A percentile compares a stretch with the other conserved stretches of the same genome.
Conservation (phyloP, 805 yeast genomes). For the Maudiozyma bulderi region DNA sequence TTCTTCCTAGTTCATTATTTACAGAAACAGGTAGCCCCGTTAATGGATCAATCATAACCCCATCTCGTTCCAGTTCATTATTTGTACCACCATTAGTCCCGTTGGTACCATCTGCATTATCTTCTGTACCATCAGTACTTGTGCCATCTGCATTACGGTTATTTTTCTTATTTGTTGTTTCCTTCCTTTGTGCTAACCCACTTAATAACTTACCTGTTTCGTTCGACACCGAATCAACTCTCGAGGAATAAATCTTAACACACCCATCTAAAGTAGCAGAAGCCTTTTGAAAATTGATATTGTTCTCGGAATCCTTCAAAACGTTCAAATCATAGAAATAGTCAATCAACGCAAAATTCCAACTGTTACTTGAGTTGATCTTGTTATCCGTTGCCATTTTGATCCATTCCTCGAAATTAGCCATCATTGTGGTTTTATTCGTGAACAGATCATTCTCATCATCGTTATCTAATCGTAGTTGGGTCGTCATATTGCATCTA, state of each 20-base stretch:
- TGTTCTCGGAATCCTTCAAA: slow-evolving; percentile 60
- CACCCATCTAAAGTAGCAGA: slow-evolving; percentile 57
- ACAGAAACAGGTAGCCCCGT: slow-evolving; percentile 28
- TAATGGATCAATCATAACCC: slow-evolving; percentile 24
- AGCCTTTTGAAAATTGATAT: slow-evolving; percentile 45
- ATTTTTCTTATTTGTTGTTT: slow-evolving; percentile 2
- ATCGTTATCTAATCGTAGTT: slow-evolving; percentile 6
- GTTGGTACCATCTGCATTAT: slow-evolving; percentile 16
- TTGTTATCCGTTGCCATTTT: slow-evolving; percentile 75
- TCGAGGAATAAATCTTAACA: slow-evolving; percentile 80
- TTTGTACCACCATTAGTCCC: slow-evolving; percentile 17
- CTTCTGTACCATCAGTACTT: slow-evolving; percentile 10
- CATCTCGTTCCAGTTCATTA: slow-evolving; percentile 14
- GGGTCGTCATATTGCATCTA: slow-evolving; percentile 1
- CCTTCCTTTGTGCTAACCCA: slow-evolving; percentile 50
- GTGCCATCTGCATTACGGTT: slow-evolving; percentile 14
- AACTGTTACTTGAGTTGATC: slow-evolving; percentile 74
- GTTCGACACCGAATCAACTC: slow-evolving; percentile 85
- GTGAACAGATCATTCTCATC: slow-evolving; percentile 23
- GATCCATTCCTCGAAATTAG: slow-evolving; percentile 71
- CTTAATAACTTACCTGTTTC: slow-evolving; percentile 80
- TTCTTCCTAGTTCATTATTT: slow-evolving; percentile 15
- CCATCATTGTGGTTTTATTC: slow-evolving; percentile 35
- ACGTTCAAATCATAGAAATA: slow-evolving; percentile 79
- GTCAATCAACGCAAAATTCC: slow-evolving; percentile 87